Base-by-base conservation (phyloP, 495 filamentous ascomycete species). In the Daldinia loculata region DNA sequence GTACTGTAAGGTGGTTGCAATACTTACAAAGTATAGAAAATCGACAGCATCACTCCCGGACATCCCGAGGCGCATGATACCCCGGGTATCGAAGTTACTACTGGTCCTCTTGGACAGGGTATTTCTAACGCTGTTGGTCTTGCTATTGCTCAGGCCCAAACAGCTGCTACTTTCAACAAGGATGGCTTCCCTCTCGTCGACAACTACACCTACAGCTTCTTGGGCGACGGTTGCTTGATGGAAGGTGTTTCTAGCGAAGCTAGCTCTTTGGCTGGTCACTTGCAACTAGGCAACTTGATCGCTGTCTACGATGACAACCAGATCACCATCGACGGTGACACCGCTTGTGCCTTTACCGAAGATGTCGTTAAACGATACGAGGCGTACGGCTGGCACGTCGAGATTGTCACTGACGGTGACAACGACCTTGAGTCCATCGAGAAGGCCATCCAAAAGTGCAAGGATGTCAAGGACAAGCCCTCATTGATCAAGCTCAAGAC, bases 151-250 rank as follows among this genome's bases (percentile, higher is more conserved):
- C 92, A 98, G 86, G 90, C 89, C 59, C 94, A 98, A 80, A 91
- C 91, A 58, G 93, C 88, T 65, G 96, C 89, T 76, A 85, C 84
- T 76, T 99, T 95, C 89, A 99, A 99, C 90, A 98, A 97, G 87
- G 93, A 95, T 76, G 94, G 92, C 69, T 98, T 88, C 81, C 89
- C 94, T 56, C 81, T 99, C 34, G 83, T 96, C 84, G 91, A 93
- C 87, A 98, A 98, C 89, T 89, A 98, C 89, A 99, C 95, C 76
- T 99, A 92, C 83, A 80, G 74, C 80, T 97, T 98, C 89, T 92
- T 99, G 80, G 95, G 95, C 80, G 95, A 99, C 88, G 95, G 95
- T 57, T 99, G 95, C 82, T 89, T 95, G 81, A 96, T 96, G 94
- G 95, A 99, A 85, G 95, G 95, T 85, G 89, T 99, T 87, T 91